Conservation (phyloP, 352 stramenopile genomes). For the Phytophthora tubulina region DNA sequence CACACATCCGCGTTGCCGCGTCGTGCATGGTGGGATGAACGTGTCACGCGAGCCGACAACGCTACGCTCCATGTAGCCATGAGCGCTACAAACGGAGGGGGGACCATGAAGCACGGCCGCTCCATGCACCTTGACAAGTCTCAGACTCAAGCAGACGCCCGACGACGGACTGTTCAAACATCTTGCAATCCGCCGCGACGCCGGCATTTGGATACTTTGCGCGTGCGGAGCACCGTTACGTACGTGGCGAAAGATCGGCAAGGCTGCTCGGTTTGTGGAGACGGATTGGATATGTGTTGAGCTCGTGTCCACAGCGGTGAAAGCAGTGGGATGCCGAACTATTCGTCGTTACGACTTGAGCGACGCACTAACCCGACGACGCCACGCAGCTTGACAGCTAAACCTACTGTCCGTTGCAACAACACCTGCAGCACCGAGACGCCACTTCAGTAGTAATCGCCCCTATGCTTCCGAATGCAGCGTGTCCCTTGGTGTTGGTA, state of each 20-base stretch:
- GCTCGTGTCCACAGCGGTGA: conserved; percentile 18
- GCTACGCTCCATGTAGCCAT: conserved; percentile 35
- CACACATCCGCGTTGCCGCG: conserved; percentile 41
- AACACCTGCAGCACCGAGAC: not conserved
- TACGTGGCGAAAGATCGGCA: conserved; percentile 32
- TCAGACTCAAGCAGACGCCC: conserved; percentile 14
- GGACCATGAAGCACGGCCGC: conserved; percentile 25
- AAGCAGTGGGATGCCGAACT: conserved; percentile 24
- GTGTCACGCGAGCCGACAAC: conserved; percentile 31
- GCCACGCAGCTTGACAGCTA: conserved; percentile 5
- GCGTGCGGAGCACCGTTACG: conserved; percentile 22
- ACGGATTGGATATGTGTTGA: conserved; percentile 5
- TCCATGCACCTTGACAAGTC: conserved; percentile 19
- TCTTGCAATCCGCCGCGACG: conserved; percentile 30
- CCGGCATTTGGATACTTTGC: conserved; percentile 18
- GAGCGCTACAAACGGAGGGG: conserved; percentile 39
- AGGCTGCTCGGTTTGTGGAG: conserved; percentile 16
- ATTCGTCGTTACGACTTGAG: conserved; percentile 19
- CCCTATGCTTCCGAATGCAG: not conserved
- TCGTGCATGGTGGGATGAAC: conserved; percentile 30
- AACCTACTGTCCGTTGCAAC: not conserved
- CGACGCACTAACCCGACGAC: conserved; percentile 1
- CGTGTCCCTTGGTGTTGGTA: not conserved
- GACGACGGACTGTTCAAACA: conserved; percentile 11
- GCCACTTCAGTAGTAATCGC: conserved; percentile 1